Percentiles rank a stretch among this genome's conserved stretches.
phyloP scores from a whole-genome alignment of 257 asterid genomes.

The Craterostigma plantagineum region DNA sequence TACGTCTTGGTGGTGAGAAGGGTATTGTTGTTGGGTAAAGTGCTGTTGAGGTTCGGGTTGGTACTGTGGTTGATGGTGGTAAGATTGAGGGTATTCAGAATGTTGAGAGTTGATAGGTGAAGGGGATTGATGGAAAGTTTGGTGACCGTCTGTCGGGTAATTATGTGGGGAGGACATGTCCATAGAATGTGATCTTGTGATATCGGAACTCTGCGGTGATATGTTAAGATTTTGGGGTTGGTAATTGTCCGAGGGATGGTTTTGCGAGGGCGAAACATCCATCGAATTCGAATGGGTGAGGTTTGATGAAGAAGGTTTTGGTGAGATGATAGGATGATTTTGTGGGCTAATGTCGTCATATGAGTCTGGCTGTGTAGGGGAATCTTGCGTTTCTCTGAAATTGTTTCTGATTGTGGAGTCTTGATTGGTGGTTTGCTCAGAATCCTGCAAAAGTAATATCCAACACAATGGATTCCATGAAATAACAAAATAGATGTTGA shows the following conservation, averaged over 20 bases:
- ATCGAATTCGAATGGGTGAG: too few relatives aligned
- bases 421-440: constrained; percentile 13
- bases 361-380: constrained; percentile 14
- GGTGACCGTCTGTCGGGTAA: constrained; percentile 11
- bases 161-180: constrained; percentile 16
- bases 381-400: constrained; percentile 11
- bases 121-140: constrained; percentile 25
- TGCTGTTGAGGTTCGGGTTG: constrained; percentile 23
- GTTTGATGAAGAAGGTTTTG: too few relatives aligned
- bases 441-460: constrained; percentile 31
- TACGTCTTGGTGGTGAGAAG: constrained; percentile 34
- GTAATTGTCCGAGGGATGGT: too few relatives aligned
- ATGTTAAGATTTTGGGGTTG: constrained; percentile 16
- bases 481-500: background rate
- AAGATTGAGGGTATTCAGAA: constrained; percentile 28
- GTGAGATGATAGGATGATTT: too few relatives aligned
- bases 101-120: constrained; percentile 25
- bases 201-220: constrained; percentile 23
- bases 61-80: constrained; percentile 21
- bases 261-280: too few relatives aligned
- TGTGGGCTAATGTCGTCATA: constrained; percentile 18
- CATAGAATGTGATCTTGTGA: constrained; percentile 12
- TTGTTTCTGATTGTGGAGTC: constrained; percentile 10
- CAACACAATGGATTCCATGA: background rate
- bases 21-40: constrained; percentile 36